Evolutionary conservation across 2,329 filamentous ascomycete species (phyloP).

Genomic region (Ceratocystis diversiconidia): DNA sequence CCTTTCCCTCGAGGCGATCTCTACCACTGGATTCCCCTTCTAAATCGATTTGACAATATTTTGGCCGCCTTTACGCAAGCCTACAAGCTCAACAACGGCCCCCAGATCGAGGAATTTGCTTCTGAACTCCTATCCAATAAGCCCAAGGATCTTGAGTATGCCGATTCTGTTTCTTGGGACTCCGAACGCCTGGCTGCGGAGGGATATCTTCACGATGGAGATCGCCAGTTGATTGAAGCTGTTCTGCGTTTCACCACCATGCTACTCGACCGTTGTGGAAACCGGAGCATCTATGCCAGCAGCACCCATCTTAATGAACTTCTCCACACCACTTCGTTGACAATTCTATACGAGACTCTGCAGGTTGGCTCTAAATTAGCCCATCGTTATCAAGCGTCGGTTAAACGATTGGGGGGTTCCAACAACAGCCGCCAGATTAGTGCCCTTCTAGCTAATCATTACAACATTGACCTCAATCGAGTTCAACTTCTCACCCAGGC

Average conservation of each 20-base stretch:
- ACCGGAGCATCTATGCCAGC: constrained; percentile 90
- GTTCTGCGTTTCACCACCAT: constrained; percentile 76
- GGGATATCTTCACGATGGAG: constrained; percentile 60
- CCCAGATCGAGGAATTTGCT: constrained; percentile 64
- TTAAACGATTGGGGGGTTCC: constrained; percentile 51
- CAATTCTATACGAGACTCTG: constrained; percentile 63
- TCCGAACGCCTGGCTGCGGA: constrained; percentile 38
- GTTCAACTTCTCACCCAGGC: constrained; percentile 72
- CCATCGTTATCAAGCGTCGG: constrained; percentile 80
- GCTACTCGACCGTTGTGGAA: constrained; percentile 87
- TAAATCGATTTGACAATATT: constrained; percentile 87
- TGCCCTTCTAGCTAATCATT: constrained; percentile 71
- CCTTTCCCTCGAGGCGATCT: constrained; percentile 89
- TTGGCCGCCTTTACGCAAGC: constrained; percentile 66
- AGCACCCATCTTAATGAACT: constrained; percentile 80
- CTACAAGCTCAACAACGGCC: constrained; percentile 67
- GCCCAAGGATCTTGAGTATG: constrained; percentile 36
- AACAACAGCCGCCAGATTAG: constrained; percentile 49
- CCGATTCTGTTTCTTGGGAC: constrained; percentile 23
- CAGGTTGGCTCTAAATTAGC: constrained; percentile 74
- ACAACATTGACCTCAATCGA: constrained; percentile 62
- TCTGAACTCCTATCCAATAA: constrained; percentile 49
- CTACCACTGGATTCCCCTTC: constrained; percentile 91
- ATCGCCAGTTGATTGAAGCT: constrained; percentile 63
- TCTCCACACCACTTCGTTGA: constrained; percentile 71